Conservation (phyloP, 2,329 filamentous ascomycete species). For the Cladosporium sp. region DNA sequence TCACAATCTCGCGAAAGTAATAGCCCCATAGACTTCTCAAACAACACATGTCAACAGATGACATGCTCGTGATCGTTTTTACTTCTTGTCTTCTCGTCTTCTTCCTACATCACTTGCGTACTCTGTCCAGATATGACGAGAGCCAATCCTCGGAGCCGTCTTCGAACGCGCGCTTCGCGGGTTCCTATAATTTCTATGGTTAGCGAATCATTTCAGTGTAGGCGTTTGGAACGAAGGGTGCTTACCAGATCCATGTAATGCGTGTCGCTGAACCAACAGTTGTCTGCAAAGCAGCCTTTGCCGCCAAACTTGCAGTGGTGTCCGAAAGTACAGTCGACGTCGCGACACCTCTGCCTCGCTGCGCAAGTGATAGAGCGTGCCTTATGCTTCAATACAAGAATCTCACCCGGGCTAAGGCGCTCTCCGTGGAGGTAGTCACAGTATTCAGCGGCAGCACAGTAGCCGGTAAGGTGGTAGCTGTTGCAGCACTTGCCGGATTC, state of each 20-base stretch:
- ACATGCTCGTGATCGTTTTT: not conserved
- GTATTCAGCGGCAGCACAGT: slow-evolving; percentile 37
- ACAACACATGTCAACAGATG: not conserved
- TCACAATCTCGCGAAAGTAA: not conserved
- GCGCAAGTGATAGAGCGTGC: slow-evolving; percentile 38
- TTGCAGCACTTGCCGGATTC: slow-evolving; percentile 35
- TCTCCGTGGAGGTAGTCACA: slow-evolving; percentile 42
- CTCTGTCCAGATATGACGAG: slow-evolving; percentile 21
- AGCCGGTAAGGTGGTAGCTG: slow-evolving; percentile 33
- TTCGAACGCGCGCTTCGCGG: slow-evolving; percentile 26
- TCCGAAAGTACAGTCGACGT: slow-evolving; percentile 40
- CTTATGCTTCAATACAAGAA: slow-evolving; percentile 39
- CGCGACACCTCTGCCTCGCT: slow-evolving; percentile 33
- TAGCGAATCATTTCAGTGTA: not conserved
- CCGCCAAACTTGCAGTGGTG: slow-evolving; percentile 39
- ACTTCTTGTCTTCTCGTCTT: not conserved
- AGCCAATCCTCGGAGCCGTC: slow-evolving; percentile 29
- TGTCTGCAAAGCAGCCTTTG: slow-evolving; percentile 32
- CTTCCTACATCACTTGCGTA: slow-evolving; percentile 10
- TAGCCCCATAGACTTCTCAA: not conserved
- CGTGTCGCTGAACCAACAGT: slow-evolving; percentile 36
- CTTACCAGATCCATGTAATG: slow-evolving; percentile 39
- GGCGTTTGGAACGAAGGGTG: not conserved
- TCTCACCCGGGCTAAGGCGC: slow-evolving; percentile 34
- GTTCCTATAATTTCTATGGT: slow-evolving; percentile 17